phyloP scores from a whole-genome alignment of 805 yeast species.

The Saturnispora sanitii region DNA sequence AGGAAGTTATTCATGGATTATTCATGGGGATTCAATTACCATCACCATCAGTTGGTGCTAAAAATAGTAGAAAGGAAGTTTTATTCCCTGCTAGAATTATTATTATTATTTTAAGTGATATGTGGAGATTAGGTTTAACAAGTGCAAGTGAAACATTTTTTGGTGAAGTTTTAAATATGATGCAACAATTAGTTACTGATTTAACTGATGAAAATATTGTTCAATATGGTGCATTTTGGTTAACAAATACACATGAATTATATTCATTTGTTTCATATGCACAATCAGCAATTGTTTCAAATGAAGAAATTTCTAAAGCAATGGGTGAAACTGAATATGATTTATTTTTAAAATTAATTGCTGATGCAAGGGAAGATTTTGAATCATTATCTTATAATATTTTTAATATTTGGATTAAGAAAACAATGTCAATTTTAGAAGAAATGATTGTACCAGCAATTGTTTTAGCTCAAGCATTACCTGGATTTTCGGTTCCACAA shows the following conservation, averaged over 20 bases:
- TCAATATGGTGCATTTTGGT: conserved; percentile 94
- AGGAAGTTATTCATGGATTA: conserved; percentile 79
- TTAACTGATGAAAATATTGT: conserved; percentile 80
- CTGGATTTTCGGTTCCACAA: conserved; percentile 90
- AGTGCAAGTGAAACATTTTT: conserved; percentile 84
- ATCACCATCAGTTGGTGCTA: conserved; percentile 73
- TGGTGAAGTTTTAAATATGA: conserved; percentile 79
- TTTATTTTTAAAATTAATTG: conserved; percentile 80
- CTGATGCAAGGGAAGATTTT: conserved; percentile 87
- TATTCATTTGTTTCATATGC: conserved; percentile 93
- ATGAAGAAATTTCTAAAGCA: conserved; percentile 67
- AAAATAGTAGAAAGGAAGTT: conserved; percentile 78
- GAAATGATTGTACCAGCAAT: conserved; percentile 93
- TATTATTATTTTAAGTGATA: conserved; percentile 83
- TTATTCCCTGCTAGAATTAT: conserved; percentile 93
- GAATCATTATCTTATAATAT: conserved; percentile 88
- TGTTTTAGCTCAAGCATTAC: conserved; percentile 86
- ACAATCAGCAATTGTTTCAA: conserved; percentile 80
- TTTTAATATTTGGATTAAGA: conserved; percentile 95
- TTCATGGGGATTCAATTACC: conserved; percentile 81
- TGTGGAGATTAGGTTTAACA: conserved; percentile 96
- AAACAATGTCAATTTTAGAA: conserved; percentile 81
- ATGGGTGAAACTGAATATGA: conserved; percentile 86
- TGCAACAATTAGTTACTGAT: conserved; percentile 73
- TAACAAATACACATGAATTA: conserved; percentile 90